phyloP scores from a whole-genome alignment of 805 yeast species.

The Yarrowia yakushimensis region DNA sequence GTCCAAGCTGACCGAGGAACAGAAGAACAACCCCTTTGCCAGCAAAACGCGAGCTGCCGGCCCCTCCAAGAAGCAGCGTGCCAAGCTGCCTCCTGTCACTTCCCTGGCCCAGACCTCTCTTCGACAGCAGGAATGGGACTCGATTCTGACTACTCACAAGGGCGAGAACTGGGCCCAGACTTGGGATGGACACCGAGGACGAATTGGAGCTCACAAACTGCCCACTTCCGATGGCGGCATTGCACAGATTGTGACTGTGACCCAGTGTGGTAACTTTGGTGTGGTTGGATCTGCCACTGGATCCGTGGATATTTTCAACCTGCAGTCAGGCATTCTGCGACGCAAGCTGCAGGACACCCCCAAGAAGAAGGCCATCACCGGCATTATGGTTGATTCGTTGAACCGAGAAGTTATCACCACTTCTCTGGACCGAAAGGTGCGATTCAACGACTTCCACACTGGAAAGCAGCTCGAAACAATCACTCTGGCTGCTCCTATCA shows the following conservation, averaged over 20 bases:
- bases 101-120: constrained; percentile 68
- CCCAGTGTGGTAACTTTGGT: constrained; percentile 94
- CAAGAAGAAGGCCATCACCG: constrained; percentile 66
- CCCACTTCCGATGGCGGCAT: constrained; percentile 72
- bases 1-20: constrained; percentile 23
- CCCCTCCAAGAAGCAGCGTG: constrained; percentile 33
- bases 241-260: constrained; percentile 71
- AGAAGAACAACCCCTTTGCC: constrained; percentile 9
- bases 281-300: constrained; percentile 87
- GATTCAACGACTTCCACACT: constrained; percentile 78
- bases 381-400: constrained; percentile 84
- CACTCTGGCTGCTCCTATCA: constrained; percentile 70
- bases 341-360: constrained; percentile 67
- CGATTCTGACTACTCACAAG: constrained; percentile 81
- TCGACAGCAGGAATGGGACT: constrained; percentile 90
- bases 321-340: constrained; percentile 86
- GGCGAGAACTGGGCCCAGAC: constrained; percentile 81
- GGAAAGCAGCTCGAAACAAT: constrained; percentile 65
- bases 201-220: constrained; percentile 72
- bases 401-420: constrained; percentile 81
- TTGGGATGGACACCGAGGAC: constrained; percentile 78
- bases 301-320: constrained; percentile 76
- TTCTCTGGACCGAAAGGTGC: constrained; percentile 86
- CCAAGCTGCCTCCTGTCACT: constrained; percentile 70
- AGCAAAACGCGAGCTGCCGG: constrained; percentile 35